These are phyloP conservation scores for Chaetomidium leptoderma DNA, from an alignment of 495 filamentous ascomycete species.

Conservation along the genomic window DNA sequence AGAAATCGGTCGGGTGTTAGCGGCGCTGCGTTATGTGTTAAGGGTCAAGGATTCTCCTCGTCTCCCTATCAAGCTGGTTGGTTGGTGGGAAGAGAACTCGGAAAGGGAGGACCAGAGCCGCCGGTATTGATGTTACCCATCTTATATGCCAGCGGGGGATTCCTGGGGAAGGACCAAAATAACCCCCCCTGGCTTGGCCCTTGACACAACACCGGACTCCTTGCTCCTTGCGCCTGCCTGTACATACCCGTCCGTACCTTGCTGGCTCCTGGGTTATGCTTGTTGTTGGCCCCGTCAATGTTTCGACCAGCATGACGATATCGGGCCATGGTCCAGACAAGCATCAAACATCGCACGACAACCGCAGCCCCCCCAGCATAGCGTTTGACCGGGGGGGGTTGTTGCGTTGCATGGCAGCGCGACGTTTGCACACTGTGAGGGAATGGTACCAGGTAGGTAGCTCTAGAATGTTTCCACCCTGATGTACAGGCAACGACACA, in stretches of 20 bases:
- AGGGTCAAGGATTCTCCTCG: conserved; percentile 30
- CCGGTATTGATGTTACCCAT: conserved; percentile 22
- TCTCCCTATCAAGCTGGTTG: conserved; percentile 22
- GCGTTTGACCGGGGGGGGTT: conserved; percentile 3
- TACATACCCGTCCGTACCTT: too few species aligned
- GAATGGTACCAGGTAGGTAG: conserved; percentile 15
- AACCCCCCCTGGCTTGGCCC: conserved; percentile 16
- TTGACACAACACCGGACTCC: conserved; percentile 13
- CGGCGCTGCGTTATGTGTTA: conserved; percentile 27
- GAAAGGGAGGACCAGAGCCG: conserved; percentile 15
- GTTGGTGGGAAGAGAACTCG: conserved; percentile 21
- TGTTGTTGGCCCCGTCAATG: conserved; percentile 24
- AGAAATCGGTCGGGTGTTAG: conserved; percentile 25
- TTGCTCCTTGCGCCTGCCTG: too few species aligned
- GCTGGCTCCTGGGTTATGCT: conserved; percentile 11
- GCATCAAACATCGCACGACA: conserved; percentile 44
- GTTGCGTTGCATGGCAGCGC: conserved; percentile 15
- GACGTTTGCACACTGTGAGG: conserved; percentile 12
- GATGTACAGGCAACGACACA: conserved; percentile 4
- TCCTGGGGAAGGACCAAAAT: conserved; percentile 20
- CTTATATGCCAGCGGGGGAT: conserved; percentile 28
- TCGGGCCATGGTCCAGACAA: conserved; percentile 44
- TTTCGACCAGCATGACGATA: conserved; percentile 38
- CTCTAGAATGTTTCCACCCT: conserved; percentile 24
- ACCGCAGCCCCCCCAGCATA: conserved; percentile 22